Percentiles rank a stretch among this genome's conserved stretches.
Conservation (phyloP, 306 rosid genomes). For the Ormosia semicastrata region DNA sequence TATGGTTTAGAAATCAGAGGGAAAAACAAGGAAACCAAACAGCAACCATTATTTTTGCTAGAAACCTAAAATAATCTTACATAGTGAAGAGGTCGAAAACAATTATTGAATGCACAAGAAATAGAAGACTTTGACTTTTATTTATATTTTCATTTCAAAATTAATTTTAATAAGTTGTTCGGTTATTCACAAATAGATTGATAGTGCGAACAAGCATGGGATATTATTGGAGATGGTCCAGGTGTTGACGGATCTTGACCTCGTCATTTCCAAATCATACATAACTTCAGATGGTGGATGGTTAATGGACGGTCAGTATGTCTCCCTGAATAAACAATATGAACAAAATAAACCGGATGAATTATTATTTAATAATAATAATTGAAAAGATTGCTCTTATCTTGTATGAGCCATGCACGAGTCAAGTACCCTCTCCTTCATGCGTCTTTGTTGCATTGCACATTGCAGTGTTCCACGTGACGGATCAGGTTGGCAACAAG, state of each 20-base stretch:
- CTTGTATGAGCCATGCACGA: too few species aligned
- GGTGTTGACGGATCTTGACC: slow-evolving; percentile 76
- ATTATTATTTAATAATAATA: not conserved
- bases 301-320: slow-evolving; percentile 69
- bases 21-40: not conserved
- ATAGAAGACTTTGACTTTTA: not conserved
- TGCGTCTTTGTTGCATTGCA: slow-evolving; percentile 34
- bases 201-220: slow-evolving; percentile 70
- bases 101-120: not conserved
- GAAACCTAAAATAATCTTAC: not conserved
- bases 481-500: slow-evolving; percentile 61
- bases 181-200: slow-evolving; percentile 42
- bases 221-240: slow-evolving; percentile 73
- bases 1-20: too few species aligned
- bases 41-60: not conserved
- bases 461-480: slow-evolving; percentile 57
- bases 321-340: not conserved
- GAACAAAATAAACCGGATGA: too few species aligned
- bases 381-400: not conserved
- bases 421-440: not conserved
- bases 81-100: not conserved
- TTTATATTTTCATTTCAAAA: not conserved
- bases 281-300: slow-evolving; percentile 79
- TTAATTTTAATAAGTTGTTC: not conserved
- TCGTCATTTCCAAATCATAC: slow-evolving; percentile 65